Percentiles rank a stretch among this genome's conserved stretches.
These are phyloP conservation scores for Quercus agrifolia DNA, from an alignment of 306 rosid genomes.

Conservation along the genomic window DNA sequence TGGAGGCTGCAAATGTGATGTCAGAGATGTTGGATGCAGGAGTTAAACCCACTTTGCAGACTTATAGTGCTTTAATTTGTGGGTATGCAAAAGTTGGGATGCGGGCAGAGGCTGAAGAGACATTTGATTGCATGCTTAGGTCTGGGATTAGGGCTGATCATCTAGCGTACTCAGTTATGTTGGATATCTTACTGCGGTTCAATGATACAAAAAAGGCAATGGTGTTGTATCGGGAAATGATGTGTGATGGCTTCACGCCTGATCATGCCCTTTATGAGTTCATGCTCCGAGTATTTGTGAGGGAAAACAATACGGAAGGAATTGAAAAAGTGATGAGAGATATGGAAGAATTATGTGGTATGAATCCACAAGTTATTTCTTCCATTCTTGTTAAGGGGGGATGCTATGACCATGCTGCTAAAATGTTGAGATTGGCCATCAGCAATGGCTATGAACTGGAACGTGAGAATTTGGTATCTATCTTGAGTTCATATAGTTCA, in stretches of 20 bases:
- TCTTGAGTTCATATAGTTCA: conserved; percentile 73
- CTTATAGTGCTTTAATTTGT: conserved; percentile 88
- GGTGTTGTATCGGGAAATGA: conserved; percentile 66
- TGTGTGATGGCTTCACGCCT: conserved; percentile 51
- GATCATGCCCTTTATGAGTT: conserved; percentile 66
- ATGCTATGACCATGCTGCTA: conserved; percentile 76
- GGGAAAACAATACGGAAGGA: conserved; percentile 57
- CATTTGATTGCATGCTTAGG: conserved; percentile 69
- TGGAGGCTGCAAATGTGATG: conserved; percentile 75
- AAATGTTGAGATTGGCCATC: conserved; percentile 70
- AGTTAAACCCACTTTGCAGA: conserved; percentile 80
- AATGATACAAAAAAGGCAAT: conserved; percentile 72
- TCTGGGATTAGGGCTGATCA: conserved; percentile 80
- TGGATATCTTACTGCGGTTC: conserved; percentile 72
- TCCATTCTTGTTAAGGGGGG: conserved; percentile 78
- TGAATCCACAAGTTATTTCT: conserved; percentile 75
- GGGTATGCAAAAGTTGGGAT: conserved; percentile 83
- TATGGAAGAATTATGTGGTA: conserved; percentile 59
- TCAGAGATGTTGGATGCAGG: conserved; percentile 86
- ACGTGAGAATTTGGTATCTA: conserved; percentile 62
- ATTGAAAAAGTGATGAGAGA: conserved; percentile 62
- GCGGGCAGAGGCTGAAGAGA: conserved; percentile 69
- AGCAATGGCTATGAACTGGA: conserved; percentile 64
- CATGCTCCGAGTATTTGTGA: conserved; percentile 60
- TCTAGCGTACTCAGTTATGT: conserved; percentile 82